Evolutionary conservation across 225 moss, liverwort and hornwort species (phyloP).

Genomic region (Sphagnum tenellum): DNA sequence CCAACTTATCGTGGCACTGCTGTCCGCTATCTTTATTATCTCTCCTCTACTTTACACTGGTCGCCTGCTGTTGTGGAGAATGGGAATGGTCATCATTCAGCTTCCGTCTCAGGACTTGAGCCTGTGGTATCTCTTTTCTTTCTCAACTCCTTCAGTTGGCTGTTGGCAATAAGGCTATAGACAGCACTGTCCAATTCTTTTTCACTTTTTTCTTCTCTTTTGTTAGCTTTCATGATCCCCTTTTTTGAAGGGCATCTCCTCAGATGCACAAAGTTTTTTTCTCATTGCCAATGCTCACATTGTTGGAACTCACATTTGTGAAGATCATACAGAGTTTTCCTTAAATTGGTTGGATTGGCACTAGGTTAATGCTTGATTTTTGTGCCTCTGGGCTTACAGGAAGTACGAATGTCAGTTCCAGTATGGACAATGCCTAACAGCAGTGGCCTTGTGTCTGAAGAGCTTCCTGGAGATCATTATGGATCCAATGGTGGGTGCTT

Average conservation of each 20-base stretch:
- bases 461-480: slow-evolving; percentile 60
- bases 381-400: slow-evolving; percentile 24
- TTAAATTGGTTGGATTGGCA: too few species aligned
- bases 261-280: too few species aligned
- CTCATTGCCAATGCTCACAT: too few species aligned
- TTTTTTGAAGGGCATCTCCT: too few species aligned
- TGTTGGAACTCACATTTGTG: too few species aligned
- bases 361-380: neutral
- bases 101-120: slow-evolving; percentile 10
- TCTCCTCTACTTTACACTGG: slow-evolving; percentile 65
- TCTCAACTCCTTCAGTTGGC: neutral
- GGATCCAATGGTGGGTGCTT: slow-evolving; percentile 58
- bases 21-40: slow-evolving; percentile 83
- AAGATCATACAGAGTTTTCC: too few species aligned
- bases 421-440: slow-evolving; percentile 75
- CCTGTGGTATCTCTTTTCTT: slow-evolving; percentile 45
- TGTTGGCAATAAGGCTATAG: too few species aligned
- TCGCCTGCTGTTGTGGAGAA: slow-evolving; percentile 53
- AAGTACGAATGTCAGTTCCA: slow-evolving; percentile 70
- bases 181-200: too few species aligned
- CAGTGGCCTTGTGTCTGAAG: slow-evolving; percentile 72
- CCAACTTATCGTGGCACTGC: slow-evolving; percentile 89
- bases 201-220: neutral
- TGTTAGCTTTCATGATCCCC: neutral
- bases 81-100: slow-evolving; percentile 28